These are phyloP conservation scores for Neofusicoccum laricinum DNA, from an alignment of 2,329 filamentous ascomycete genomes.

Conservation along the genomic window DNA sequence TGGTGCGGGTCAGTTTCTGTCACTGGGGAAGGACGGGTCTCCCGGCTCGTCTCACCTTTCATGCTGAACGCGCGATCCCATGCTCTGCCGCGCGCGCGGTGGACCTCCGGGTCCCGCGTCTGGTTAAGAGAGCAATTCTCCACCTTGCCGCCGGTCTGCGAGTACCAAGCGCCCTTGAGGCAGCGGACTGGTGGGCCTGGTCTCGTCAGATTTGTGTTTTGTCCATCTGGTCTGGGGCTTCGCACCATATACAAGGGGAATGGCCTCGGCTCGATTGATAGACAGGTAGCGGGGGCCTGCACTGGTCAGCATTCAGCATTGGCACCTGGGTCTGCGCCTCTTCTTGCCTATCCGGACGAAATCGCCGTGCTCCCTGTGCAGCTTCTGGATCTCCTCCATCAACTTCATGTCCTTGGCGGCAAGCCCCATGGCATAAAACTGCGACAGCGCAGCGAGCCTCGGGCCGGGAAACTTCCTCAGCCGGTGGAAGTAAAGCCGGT, in stretches of 20 bases:
- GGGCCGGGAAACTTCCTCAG: conserved; percentile 25
- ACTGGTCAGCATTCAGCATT: conserved; percentile 28
- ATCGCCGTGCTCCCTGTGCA: conserved; percentile 14
- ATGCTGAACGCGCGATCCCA: conserved; percentile 35
- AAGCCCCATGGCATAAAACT: conserved; percentile 3
- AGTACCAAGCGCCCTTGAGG: conserved; percentile 22
- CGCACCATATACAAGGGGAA: background rate
- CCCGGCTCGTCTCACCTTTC: conserved; percentile 12
- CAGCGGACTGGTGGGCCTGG: conserved; percentile 36
- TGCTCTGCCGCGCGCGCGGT: conserved; percentile 28
- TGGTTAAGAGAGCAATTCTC: conserved; percentile 24
- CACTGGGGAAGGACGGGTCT: background rate
- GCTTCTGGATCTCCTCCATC: conserved; percentile 11
- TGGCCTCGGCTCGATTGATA: background rate
- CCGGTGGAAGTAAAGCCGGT: conserved; percentile 41
- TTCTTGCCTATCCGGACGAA: conserved; percentile 22
- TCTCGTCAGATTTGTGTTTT: background rate
- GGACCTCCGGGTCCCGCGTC: conserved; percentile 29
- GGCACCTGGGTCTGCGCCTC: conserved; percentile 26
- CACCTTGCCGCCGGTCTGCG: conserved; percentile 7
- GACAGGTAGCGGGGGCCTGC: conserved; percentile 6
- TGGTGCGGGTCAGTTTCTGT: background rate
- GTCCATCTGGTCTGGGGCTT: too few relatives aligned
- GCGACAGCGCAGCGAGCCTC: background rate
- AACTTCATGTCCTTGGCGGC: background rate